phyloP scores from a whole-genome alignment of 768 basidiomycete genomes.

The Tylopilus rubrobrunneus region DNA sequence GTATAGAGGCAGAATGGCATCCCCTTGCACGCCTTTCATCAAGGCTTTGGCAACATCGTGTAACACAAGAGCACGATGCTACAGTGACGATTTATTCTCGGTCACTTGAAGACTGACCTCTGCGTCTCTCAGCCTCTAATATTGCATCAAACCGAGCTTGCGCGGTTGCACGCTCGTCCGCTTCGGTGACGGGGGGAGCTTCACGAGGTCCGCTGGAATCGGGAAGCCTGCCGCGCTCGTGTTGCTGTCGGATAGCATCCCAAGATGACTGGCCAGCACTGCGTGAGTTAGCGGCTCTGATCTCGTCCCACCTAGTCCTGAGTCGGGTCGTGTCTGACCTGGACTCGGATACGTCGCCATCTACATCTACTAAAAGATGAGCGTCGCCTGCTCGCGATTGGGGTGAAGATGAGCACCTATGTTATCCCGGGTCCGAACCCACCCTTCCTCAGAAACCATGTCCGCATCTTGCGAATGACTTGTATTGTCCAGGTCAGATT shows the following conservation, averaged over 20 bases:
- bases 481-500: background rate
- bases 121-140: conserved; percentile 53
- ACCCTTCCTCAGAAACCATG: conserved; percentile 14
- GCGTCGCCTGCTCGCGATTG: background rate
- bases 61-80: background rate
- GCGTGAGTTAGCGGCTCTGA: conserved; percentile 51
- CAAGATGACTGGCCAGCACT: conserved; percentile 51
- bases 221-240: conserved; percentile 36
- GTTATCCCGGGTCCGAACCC: conserved; percentile 10
- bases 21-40: background rate
- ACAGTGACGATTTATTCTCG: background rate
- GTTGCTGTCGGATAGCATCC: conserved; percentile 62
- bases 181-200: conserved; percentile 10
- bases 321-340: conserved; percentile 9
- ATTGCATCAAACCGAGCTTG: conserved; percentile 59
- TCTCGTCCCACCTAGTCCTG: conserved; percentile 59
- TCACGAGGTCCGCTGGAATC: conserved; percentile 5
- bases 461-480: conserved; percentile 3
- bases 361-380: conserved; percentile 8
- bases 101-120: conserved; percentile 21
- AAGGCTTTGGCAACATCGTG: background rate
- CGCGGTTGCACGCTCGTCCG: conserved; percentile 38
- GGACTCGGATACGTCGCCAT: background rate
- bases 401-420: conserved; percentile 9
- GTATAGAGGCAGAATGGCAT: background rate